Conservation (phyloP, 2,329 filamentous ascomycete genomes). For the Ceratocystis variospora region DNA sequence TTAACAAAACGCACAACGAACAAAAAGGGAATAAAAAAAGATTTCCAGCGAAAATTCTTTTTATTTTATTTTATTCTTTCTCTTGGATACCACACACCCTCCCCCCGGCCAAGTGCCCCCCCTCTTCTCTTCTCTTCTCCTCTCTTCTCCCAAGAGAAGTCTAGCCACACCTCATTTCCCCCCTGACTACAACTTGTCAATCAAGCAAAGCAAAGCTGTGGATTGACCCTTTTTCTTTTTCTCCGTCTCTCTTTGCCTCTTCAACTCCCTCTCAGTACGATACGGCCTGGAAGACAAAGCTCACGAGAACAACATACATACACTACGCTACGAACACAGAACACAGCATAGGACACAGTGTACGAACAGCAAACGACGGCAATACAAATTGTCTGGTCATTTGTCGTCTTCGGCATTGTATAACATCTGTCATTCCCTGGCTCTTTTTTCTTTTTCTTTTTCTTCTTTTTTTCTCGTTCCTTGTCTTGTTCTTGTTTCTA, state of each 20-base stretch:
- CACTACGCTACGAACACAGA: no score
- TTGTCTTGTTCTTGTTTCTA: background rate
- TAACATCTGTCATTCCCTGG: background rate
- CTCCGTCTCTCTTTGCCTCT: slow-evolving; percentile 5
- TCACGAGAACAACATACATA: no score
- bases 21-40: background rate
- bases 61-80: slow-evolving; percentile 7
- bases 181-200: slow-evolving; percentile 12
- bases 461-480: background rate
- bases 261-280: no score
- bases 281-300: no score
- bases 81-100: background rate
- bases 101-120: background rate
- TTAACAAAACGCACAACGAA: background rate
- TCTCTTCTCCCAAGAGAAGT: background rate
- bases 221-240: background rate
- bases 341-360: no score
- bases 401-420: no score
- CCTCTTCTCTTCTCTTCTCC: background rate
- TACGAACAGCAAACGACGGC: no score
- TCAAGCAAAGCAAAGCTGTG: slow-evolving; percentile 4
- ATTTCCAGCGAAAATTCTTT: background rate
- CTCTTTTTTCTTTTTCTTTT: background rate
- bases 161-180: slow-evolving; percentile 12
- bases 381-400: no score